Conservation (phyloP, 768 basidiomycete species). For the Tephrocybe sp. region DNA sequence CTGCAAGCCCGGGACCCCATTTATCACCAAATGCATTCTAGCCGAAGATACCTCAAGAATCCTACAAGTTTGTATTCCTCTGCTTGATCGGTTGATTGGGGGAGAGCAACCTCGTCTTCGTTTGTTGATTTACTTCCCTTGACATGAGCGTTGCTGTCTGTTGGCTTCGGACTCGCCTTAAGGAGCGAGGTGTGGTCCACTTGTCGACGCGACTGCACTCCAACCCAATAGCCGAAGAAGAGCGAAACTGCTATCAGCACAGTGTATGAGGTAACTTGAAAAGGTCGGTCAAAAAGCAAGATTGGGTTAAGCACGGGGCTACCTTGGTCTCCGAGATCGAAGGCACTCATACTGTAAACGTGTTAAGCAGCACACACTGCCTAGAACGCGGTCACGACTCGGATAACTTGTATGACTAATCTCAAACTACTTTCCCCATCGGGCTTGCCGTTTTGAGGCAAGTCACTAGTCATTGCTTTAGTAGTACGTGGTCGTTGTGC, state of each 20-base stretch:
- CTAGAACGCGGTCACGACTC: too few species aligned
- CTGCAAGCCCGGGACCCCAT: slow-evolving; percentile 25
- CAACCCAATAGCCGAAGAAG: slow-evolving; percentile 41
- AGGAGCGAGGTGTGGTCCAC: too few species aligned
- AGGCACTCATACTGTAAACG: slow-evolving; percentile 8
- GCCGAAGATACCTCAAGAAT: not conserved
- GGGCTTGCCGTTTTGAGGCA: too few species aligned
- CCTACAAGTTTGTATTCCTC: slow-evolving; percentile 62
- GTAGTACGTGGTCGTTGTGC: too few species aligned
- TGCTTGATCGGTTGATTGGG: slow-evolving; percentile 20
- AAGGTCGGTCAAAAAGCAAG: not conserved
- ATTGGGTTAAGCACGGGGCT: not conserved
- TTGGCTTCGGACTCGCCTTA: too few species aligned
- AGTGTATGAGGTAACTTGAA: slow-evolving; percentile 25
- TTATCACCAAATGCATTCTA: not conserved
- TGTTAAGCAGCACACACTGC: too few species aligned
- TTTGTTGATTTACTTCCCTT: too few species aligned
- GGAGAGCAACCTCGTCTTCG: too few species aligned
- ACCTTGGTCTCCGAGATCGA: slow-evolving; percentile 12
- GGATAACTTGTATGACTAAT: too few species aligned
- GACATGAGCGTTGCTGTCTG: too few species aligned
- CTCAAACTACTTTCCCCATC: too few species aligned
- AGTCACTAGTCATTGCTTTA: too few species aligned
- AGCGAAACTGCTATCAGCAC: slow-evolving; percentile 33
- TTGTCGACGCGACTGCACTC: slow-evolving; percentile 25